Evolutionary conservation across 306 rosid species (phyloP), one percentile per base, ranked within the genome.

Genomic region (Fragaria ananassa): DNA sequence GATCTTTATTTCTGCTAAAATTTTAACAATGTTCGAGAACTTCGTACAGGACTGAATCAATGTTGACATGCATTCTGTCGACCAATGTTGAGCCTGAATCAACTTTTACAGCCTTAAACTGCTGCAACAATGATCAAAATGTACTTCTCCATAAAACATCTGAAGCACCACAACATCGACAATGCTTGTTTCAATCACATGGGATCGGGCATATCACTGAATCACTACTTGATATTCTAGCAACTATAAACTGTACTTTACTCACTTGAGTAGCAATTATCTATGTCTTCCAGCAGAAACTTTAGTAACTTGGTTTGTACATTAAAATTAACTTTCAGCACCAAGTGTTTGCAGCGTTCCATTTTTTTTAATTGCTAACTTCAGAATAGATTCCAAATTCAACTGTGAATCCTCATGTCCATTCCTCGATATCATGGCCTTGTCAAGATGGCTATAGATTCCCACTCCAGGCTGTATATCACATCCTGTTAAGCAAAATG

Each of bases 381-480:
- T 49, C 63, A 9, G 68, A 35, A 74, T 19, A 18, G 12, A 64
- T 57, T 76, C 64, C 54, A 65, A 45, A 74, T 42, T n/a, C 27
- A 77, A 72, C 53, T 58, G 56, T 47, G 45, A 76, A 77, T 72
- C 50, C 41, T 71, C 44, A 60, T 23, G 41, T 69, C 76, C 39
- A 41, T 41, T 41, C 44, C 39, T 74, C 29, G 73, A 78, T 74
- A 69, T 83, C 74, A 87, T 60, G 85, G 72, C 79, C 97, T 86
- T 54, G 90, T 84, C 80, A 91, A 75, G 79, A 93, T 86, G 74
- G 92, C 93, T 23, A 95, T 83, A 39, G 98, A 87, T 85, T 95
- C 98, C 98, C 98, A 92, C 79, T 92, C 98, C 85, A 95, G 81
- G 78, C 93, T 81, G 76, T 95, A 92, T 71, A 92, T 89, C 74